Evolutionary conservation across 2,329 filamentous ascomycete species (phyloP).

Genomic region (Botrytis squamosa): DNA sequence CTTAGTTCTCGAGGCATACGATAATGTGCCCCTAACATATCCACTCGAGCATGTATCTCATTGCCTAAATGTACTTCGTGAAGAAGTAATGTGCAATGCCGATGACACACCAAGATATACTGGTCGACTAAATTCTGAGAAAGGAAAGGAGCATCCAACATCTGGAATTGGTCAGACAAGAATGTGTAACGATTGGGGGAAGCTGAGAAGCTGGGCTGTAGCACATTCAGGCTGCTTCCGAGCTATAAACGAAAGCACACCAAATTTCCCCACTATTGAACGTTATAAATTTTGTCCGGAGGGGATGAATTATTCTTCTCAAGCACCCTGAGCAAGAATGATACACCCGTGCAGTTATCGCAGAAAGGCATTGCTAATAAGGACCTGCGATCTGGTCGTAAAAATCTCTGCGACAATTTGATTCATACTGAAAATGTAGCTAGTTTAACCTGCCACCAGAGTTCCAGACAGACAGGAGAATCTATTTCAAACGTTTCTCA

Average conservation of each 20-base stretch:
- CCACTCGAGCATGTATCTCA: slow-evolving; percentile 3
- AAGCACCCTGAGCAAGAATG: neutral
- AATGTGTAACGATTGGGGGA: slow-evolving; percentile 18
- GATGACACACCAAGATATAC: slow-evolving; percentile 19
- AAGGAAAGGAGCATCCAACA: slow-evolving; percentile 8
- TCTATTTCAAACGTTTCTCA: neutral
- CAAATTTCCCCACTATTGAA: neutral
- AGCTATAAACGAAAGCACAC: slow-evolving; percentile 7
- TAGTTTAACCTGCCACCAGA: neutral
- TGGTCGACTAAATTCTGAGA: neutral
- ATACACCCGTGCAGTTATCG: neutral
- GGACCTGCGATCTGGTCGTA: neutral
- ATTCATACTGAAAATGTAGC: neutral
- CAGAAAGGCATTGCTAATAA: neutral
- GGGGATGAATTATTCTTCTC: neutral
- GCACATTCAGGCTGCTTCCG: slow-evolving; percentile 7
- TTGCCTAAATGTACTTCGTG: slow-evolving; percentile 20
- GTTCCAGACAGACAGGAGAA: neutral
- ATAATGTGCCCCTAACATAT: neutral
- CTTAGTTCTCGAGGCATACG: neutral
- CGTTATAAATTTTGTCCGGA: neutral
- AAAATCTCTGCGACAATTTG: neutral
- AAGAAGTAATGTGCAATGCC: slow-evolving; percentile 22
- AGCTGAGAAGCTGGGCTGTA: slow-evolving; percentile 3
- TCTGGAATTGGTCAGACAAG: slow-evolving; percentile 9